Conservation (phyloP, 2,329 filamentous ascomycete species). For the Coniochaeta sp. region DNA sequence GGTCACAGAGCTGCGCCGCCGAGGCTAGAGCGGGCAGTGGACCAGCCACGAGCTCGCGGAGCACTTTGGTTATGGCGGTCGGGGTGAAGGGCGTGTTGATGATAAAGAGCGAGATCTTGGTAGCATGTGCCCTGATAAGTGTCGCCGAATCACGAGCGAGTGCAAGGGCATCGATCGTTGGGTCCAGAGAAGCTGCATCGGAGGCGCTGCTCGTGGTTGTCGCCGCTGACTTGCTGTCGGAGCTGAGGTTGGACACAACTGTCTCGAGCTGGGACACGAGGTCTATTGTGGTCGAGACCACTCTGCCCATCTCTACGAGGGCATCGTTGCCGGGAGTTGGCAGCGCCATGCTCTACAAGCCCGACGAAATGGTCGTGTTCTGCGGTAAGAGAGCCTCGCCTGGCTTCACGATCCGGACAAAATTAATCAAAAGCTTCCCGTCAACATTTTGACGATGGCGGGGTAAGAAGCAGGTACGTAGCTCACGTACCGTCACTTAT, state of each 20-base stretch:
- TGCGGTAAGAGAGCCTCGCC: too few species aligned
- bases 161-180: constrained; percentile 48
- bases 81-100: constrained; percentile 84
- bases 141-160: constrained; percentile 65
- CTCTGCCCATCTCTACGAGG: constrained; percentile 13
- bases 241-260: constrained; percentile 31
- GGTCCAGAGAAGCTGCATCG: constrained; percentile 7
- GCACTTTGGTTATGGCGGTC: constrained; percentile 61
- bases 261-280: constrained; percentile 22
- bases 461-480: too few species aligned
- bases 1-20: constrained; percentile 58
- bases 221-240: constrained; percentile 11
- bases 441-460: constrained; percentile 2
- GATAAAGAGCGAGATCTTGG: constrained; percentile 79
- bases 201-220: constrained; percentile 7
- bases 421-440: neutral
- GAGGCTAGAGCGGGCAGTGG: constrained; percentile 71
- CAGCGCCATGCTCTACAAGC: neutral
- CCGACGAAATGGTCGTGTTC: neutral
- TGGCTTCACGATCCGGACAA: too few species aligned
- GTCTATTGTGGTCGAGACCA: constrained; percentile 15
- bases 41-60: constrained; percentile 64
- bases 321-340: constrained; percentile 2
- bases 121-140: constrained; percentile 74
- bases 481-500: neutral